Evolutionary conservation across 2,329 filamentous ascomycete genomes (phyloP).

Genomic region (Dactylellina cionopaga): DNA sequence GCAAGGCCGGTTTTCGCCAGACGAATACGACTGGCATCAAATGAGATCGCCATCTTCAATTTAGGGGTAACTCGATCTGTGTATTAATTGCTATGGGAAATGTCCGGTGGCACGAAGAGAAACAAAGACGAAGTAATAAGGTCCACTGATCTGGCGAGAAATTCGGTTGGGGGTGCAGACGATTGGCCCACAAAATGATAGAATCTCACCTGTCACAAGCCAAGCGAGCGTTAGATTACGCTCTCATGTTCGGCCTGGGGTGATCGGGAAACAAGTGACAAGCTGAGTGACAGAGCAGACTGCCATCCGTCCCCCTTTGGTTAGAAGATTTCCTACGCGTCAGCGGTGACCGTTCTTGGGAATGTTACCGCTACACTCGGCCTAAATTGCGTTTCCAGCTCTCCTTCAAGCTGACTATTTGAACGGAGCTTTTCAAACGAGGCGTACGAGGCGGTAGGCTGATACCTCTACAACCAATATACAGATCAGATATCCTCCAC

Average conservation of each 20-base stretch:
- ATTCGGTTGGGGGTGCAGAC: constrained; percentile 43
- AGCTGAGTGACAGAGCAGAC: not conserved
- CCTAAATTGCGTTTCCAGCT: constrained; percentile 8
- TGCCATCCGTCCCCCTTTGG: constrained; percentile 29
- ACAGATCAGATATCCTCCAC: no score
- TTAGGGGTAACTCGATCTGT: constrained; percentile 9
- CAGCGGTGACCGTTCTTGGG: constrained; percentile 50
- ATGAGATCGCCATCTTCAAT: constrained; percentile 35
- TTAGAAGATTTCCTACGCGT: constrained; percentile 34
- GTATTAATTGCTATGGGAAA: constrained; percentile 13
- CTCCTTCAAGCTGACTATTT: no score
- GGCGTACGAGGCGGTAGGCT: not conserved
- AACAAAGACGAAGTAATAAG: constrained; percentile 13
- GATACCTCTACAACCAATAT: not conserved
- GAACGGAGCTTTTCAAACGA: not conserved
- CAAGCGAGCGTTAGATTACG: constrained; percentile 53
- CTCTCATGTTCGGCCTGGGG: constrained; percentile 17
- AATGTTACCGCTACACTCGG: constrained; percentile 39
- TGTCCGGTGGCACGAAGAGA: constrained; percentile 6
- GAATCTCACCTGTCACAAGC: constrained; percentile 51
- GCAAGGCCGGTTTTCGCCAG: constrained; percentile 42
- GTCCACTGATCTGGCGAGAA: constrained; percentile 22
- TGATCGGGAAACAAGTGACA: not conserved
- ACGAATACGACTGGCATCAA: constrained; percentile 33
- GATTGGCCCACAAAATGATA: constrained; percentile 36